phyloP scores from a whole-genome alignment of 305 asterid species.

The Rubia tinctorum region DNA sequence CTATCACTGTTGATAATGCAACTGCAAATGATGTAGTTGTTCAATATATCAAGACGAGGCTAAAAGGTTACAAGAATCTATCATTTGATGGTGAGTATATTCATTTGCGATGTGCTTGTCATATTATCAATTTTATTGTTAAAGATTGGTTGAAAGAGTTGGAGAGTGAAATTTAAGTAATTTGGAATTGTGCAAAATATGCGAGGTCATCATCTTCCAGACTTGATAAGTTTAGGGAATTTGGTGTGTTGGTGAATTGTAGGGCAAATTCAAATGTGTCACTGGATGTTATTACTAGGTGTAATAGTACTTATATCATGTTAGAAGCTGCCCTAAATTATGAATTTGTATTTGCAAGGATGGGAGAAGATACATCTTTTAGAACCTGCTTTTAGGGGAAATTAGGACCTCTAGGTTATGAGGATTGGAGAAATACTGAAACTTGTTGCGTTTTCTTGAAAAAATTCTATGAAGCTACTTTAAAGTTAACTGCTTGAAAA shows the following conservation, averaged over 20 bases:
- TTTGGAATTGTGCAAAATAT: background rate
- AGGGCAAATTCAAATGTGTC: background rate
- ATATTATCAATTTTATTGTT: background rate
- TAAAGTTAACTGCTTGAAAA: background rate
- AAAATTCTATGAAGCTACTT: background rate
- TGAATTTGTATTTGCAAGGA: background rate
- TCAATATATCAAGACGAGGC: background rate
- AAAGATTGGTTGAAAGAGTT: background rate
- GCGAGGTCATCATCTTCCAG: background rate
- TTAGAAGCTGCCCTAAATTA: background rate
- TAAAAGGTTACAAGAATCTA: background rate
- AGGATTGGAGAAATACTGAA: background rate
- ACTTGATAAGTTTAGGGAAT: background rate
- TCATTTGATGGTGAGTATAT: background rate
- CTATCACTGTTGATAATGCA: background rate
- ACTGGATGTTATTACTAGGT: background rate
- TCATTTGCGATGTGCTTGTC: background rate
- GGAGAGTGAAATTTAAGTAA: background rate
- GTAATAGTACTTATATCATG: background rate
- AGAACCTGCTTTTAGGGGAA: background rate
- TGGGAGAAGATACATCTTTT: background rate
- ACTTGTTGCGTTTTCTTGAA: background rate
- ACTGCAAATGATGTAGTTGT: background rate
- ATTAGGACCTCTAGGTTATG: background rate
- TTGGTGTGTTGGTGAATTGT: background rate